Percentiles rank a stretch among this genome's conserved stretches.
These are phyloP conservation scores for Lyophyllum atratum DNA, from an alignment of 768 basidiomycete genomes.

Conservation along the genomic window DNA sequence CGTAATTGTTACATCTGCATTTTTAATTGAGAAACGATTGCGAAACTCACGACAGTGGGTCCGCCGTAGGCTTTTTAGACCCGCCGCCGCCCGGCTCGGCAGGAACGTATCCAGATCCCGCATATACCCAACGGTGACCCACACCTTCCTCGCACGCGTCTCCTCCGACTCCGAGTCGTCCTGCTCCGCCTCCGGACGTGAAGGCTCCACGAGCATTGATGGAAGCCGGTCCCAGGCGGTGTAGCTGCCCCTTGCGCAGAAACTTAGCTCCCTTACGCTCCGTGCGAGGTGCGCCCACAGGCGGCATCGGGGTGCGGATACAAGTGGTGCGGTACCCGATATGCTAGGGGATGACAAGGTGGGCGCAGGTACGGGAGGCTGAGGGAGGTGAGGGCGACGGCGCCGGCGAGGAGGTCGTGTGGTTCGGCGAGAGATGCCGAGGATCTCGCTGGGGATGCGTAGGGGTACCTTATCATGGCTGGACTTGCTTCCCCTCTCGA, in stretches of 20 bases:
- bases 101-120: constrained; percentile 40
- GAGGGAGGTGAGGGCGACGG: constrained; percentile 46
- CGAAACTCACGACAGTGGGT: too few relatives aligned
- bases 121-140: constrained; percentile 44
- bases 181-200: constrained; percentile 16
- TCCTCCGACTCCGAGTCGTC: too few relatives aligned
- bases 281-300: constrained; percentile 53
- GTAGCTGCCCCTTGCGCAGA: constrained; percentile 40
- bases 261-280: constrained; percentile 47
- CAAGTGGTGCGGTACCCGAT: constrained; percentile 51
- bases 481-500: too few relatives aligned
- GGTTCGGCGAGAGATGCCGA: constrained; percentile 47
- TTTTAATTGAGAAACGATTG: too few relatives aligned
- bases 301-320: constrained; percentile 38
- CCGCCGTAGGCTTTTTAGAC: too few relatives aligned
- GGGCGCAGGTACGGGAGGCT: constrained; percentile 38
- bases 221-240: constrained; percentile 43
- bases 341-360: constrained; percentile 46
- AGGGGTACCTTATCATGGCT: too few relatives aligned
- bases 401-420: constrained; percentile 42
- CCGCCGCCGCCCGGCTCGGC: too few relatives aligned
- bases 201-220: constrained; percentile 35
- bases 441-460: constrained; percentile 46
- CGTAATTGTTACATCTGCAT: too few relatives aligned
- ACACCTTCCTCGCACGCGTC: constrained; percentile 34